Evolutionary conservation across 1,139 yeast genomes (phyloP), one percentile per base, ranked within the genome.

Genomic region (Debaryomyces udenii): DNA sequence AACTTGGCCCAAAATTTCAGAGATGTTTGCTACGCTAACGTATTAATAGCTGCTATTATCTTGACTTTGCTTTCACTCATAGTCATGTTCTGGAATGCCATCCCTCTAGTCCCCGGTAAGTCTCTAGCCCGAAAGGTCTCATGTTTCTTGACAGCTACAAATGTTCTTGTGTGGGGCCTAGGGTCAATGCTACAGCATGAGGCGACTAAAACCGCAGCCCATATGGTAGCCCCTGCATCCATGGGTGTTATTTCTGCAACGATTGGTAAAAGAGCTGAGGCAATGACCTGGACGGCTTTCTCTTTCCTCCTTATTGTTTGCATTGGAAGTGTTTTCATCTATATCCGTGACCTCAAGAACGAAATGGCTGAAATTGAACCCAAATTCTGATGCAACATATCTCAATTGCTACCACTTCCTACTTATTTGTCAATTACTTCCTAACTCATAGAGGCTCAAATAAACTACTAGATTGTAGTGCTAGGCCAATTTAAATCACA

Each of bases 171-270:
- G 3, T 83, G 89, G 86, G 86, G 87, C 0, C 61, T 83, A 34
- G 89, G 89, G 0, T 73, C 88, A 2, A 81, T 84, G 76, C 74
- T 88, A 68, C 76, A 76, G 38, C 83, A 81, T 48, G 82, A 83
- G 36, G 86, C 86, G 0, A 70, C 74, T 0, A 66, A 64, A 31
- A 66, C 85, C 0, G 71, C 78, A 3, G 51, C 58, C 2, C 52
- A 57, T 5, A 55, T 82, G 37, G 71, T 81, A 1, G 68, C 71
- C 2, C 61, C 67, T 1, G 72, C 87, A 3, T 80, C 87, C 27
- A 68, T 81, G 71, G 60, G 70, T 0, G 66, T 80, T 3, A 55
- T 84, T 0, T 40, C 52, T 5, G 80, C 76, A 0, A 51, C 56
- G 4, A 55, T 58, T 4, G 93, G 93, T 2, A 51, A 46, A 1